Percentiles rank a stretch among this genome's conserved stretches.
Evolutionary conservation across 805 yeast species (phyloP).

Genomic region (Saccharomycopsis malanga): DNA sequence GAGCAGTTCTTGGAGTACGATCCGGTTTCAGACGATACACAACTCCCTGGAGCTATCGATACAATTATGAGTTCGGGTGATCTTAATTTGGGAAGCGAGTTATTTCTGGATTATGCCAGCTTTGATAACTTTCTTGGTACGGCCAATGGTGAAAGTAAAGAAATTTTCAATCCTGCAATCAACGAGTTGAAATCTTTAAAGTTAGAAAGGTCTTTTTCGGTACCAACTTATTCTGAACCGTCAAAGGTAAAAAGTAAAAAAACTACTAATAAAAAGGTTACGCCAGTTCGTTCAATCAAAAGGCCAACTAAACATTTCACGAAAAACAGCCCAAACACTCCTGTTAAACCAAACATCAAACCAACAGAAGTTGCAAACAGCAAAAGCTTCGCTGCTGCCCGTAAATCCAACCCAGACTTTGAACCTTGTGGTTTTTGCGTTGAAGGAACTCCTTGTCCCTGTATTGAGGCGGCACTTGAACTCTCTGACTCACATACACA

Average conservation of each 20-base stretch:
- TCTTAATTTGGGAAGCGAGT: background rate
- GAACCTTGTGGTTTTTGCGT: slow-evolving; percentile 93
- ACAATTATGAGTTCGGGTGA: too few species aligned
- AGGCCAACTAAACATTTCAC: slow-evolving; percentile 2
- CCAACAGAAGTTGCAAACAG: too few species aligned
- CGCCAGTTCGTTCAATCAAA: slow-evolving; percentile 1
- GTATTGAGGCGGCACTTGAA: slow-evolving; percentile 54
- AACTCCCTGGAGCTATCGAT: background rate
- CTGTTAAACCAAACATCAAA: background rate
- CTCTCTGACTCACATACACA: background rate
- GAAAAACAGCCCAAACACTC: background rate
- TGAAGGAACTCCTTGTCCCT: slow-evolving; percentile 85
- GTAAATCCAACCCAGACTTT: slow-evolving; percentile 1
- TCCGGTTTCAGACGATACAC: slow-evolving; percentile 4
- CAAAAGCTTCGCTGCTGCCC: too few species aligned
- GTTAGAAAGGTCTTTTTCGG: slow-evolving; percentile 13
- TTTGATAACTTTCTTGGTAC: background rate
- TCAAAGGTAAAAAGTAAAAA: background rate
- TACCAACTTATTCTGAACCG: slow-evolving; percentile 11
- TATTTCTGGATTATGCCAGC: background rate
- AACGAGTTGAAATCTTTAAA: slow-evolving; percentile 5
- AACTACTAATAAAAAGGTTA: background rate
- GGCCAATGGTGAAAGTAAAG: background rate
- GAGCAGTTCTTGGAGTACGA: slow-evolving; percentile 11
- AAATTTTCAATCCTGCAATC: background rate